Evolutionary conservation across 2,329 filamentous ascomycete species (phyloP), one percentile per base, ranked within the genome.

Genomic region (Polytolypa hystricis): DNA sequence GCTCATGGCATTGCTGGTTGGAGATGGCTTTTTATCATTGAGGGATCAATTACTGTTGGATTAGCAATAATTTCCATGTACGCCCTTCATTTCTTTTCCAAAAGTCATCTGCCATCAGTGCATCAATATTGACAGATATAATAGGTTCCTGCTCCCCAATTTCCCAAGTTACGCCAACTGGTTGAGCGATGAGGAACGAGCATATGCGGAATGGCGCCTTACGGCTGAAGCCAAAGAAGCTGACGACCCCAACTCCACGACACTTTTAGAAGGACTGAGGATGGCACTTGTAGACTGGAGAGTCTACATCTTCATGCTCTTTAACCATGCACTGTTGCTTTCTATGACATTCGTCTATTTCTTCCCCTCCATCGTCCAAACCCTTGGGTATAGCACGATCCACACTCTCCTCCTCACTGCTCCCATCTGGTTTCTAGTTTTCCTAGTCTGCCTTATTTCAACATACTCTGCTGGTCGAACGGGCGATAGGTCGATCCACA

Each of bases 351-450:
- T 57, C 62, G n/a, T 53, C 0, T 50, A 58, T 34, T 60, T 59
- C 35, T 48, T 57, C 1, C 59, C 59, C 1, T 54, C 57, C 8
- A 62, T 62, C 19, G 61, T 62, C 45, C 56, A 54, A 26, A 54
- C 57, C 18, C 39, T 62, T 10, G 60, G 60, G 2, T 64, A 62
- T 34, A 53, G 42, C 3, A 53, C 55, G 0, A 56, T 56, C 1
- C 56, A 51, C 0, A 58, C 60, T 1, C 59, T 62, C 21, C 47
- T 64, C 0, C 52, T 63, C 11, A 64, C 60, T 1, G 55, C 21
- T n/a, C 21, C 67, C 0, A 70, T 72, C 0, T 79, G 73, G 73
- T 69, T 69, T 41, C 67, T 56, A 0, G 75, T 67, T 0, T 75
- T 72, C 44, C 52, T 71, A 1, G 57, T 67, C n/a, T 73, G 67